Conservation (phyloP, 2,329 filamentous ascomycete genomes). For the Alternaria alternata region DNA sequence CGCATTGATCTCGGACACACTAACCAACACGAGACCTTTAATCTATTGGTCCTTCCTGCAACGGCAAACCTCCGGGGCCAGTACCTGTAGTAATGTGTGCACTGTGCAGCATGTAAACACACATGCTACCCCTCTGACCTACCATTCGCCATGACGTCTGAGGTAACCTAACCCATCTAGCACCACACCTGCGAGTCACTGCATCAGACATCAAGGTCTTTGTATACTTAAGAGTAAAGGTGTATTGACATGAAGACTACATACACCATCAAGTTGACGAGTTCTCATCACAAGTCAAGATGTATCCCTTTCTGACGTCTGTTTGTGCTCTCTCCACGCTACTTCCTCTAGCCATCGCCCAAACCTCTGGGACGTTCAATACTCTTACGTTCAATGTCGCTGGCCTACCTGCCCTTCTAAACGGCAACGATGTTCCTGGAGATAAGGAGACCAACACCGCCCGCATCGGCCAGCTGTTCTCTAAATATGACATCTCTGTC, state of each 20-base stretch:
- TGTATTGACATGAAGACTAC: background rate
- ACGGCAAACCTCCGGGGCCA: slow-evolving; percentile 15
- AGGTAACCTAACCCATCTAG: background rate
- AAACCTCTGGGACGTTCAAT: slow-evolving; percentile 57
- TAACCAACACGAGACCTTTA: slow-evolving; percentile 14
- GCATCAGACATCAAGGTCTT: background rate
- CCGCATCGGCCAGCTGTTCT: slow-evolving; percentile 65
- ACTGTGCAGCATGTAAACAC: slow-evolving; percentile 11
- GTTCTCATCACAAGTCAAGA: slow-evolving; percentile 7
- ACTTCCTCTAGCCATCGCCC: slow-evolving; percentile 18
- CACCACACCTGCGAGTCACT: slow-evolving; percentile 1
- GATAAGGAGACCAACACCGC: slow-evolving; percentile 67
- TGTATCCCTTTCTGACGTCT: slow-evolving; percentile 19
- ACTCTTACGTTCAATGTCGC: slow-evolving; percentile 68
- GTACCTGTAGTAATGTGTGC: slow-evolving; percentile 22
- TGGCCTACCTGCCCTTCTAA: slow-evolving; percentile 65
- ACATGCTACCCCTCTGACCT: slow-evolving; percentile 19
- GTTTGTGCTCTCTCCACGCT: slow-evolving; percentile 17
- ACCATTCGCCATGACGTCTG: slow-evolving; percentile 18
- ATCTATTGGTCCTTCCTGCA: slow-evolving; percentile 22
- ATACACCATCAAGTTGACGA: background rate
- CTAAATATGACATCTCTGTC: slow-evolving; percentile 66
- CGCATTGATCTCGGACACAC: slow-evolving; percentile 18
- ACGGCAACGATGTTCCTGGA: slow-evolving; percentile 68
- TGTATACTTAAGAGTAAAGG: slow-evolving; percentile 14